These are phyloP conservation scores for Zanthoxylum bungeanum DNA, from an alignment of 345 rosid genomes.

Conservation along the genomic window DNA sequence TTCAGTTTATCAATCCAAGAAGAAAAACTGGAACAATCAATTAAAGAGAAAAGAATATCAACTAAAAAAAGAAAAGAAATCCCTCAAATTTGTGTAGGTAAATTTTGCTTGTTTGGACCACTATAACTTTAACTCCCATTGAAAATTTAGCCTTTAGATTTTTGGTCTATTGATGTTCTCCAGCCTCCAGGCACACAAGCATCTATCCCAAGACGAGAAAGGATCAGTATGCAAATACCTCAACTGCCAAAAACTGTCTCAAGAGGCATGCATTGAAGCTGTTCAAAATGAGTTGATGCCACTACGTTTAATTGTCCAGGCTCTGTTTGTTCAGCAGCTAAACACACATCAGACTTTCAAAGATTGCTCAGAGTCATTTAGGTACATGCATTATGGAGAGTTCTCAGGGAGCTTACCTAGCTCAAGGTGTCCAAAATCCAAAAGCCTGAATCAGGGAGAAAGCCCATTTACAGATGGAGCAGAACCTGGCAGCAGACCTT, in stretches of 20 bases:
- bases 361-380: constrained; percentile 67
- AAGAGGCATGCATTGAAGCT: constrained; percentile 63
- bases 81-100: background rate
- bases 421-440: constrained; percentile 56
- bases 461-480: constrained; percentile 52
- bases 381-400: constrained; percentile 39
- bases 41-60: background rate
- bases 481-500: constrained; percentile 35
- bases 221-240: constrained; percentile 62
- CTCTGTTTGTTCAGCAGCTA: constrained; percentile 70
- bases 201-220: constrained; percentile 60
- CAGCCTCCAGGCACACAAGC: constrained; percentile 55
- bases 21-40: background rate
- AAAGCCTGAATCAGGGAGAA: constrained; percentile 37
- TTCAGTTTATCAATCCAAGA: background rate
- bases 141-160: background rate
- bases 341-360: constrained; percentile 73
- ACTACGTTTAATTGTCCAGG: constrained; percentile 68
- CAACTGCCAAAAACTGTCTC: constrained; percentile 71
- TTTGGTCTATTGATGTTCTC: constrained; percentile 7
- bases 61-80: background rate
- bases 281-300: constrained; percentile 89
- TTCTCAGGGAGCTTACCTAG: constrained; percentile 55
- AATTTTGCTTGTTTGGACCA: constrained; percentile 1
- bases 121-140: background rate